These are phyloP conservation scores for Albophoma yamanashiensis DNA, from an alignment of 2,329 filamentous ascomycete genomes.

Conservation along the genomic window DNA sequence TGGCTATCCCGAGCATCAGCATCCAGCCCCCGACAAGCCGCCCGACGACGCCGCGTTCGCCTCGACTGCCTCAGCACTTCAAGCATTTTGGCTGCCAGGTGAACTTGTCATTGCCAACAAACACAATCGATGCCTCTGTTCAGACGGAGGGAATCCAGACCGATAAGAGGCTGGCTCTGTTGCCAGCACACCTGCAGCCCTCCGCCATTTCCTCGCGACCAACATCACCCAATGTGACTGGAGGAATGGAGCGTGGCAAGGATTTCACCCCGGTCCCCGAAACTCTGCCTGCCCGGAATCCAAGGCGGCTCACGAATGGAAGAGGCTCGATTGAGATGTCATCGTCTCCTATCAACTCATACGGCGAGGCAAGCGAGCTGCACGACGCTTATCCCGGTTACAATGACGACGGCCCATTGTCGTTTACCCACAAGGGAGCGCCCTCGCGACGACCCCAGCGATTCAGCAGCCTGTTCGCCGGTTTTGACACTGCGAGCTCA, in stretches of 20 bases:
- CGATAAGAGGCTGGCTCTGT: constrained; percentile 62
- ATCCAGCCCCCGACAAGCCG: constrained; percentile 81
- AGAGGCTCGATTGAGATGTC: constrained; percentile 35
- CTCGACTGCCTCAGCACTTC: constrained; percentile 66
- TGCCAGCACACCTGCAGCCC: constrained; percentile 70
- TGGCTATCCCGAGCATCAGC: constrained; percentile 72
- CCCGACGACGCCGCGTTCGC: constrained; percentile 66
- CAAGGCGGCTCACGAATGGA: constrained; percentile 39
- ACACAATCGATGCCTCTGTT: constrained; percentile 30
- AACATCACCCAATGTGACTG: constrained; percentile 36
- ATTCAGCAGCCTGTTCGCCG: constrained; percentile 77
- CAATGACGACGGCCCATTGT: constrained; percentile 69
- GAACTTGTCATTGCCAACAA: constrained; percentile 16
- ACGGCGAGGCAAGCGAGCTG: constrained; percentile 26
- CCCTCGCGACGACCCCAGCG: constrained; percentile 60
- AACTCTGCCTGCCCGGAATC: constrained; percentile 48
- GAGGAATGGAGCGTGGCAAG: constrained; percentile 20
- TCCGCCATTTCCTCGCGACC: constrained; percentile 59
- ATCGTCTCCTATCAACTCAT: constrained; percentile 32
- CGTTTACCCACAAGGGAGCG: constrained; percentile 42
- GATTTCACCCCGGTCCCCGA: constrained; percentile 42
- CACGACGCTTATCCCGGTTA: constrained; percentile 66
- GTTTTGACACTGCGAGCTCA: constrained; percentile 64
- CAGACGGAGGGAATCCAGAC: constrained; percentile 90
- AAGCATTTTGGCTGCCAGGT: constrained; percentile 82